phyloP scores from a whole-genome alignment of 306 rosid genomes.

The Cajanus cajan region DNA sequence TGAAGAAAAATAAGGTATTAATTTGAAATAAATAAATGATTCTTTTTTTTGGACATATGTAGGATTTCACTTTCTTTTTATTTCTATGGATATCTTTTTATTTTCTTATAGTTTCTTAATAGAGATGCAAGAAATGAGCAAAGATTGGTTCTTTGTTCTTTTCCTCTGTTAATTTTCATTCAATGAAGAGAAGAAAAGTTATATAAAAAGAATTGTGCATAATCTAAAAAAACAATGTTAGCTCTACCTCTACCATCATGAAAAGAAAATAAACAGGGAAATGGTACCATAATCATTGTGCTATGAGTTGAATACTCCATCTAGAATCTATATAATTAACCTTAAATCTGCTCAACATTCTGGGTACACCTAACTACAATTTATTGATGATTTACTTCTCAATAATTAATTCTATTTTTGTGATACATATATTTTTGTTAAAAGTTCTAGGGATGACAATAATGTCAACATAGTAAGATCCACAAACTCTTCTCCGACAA shows the following conservation, averaged over 20 bases:
- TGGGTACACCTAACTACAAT: background rate
- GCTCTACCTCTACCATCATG: background rate
- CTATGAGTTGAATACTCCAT: background rate
- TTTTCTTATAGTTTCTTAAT: background rate
- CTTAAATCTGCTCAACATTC: background rate
- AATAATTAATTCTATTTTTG: conserved; percentile 5
- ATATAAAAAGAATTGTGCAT: background rate
- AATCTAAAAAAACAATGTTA: background rate
- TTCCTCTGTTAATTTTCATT: background rate
- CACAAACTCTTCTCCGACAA: conserved; percentile 66
- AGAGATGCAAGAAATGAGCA: background rate
- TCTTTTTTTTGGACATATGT: background rate
- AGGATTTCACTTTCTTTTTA: background rate
- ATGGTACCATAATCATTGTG: background rate
- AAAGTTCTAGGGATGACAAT: conserved; percentile 63
- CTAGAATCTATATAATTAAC: conserved; percentile 7
- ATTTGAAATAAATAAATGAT: background rate
- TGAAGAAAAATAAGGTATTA: background rate
- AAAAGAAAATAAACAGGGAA: background rate
- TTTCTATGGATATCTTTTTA: background rate
- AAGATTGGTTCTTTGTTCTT: background rate
- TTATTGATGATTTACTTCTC: conserved; percentile 8
- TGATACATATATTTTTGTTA: conserved; percentile 16
- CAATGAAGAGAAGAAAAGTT: background rate
- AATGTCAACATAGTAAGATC: conserved; percentile 53